These are phyloP conservation scores for Pseudoscleropodium purum DNA, from an alignment of 225 moss, liverwort and hornwort species.

Conservation along the genomic window DNA sequence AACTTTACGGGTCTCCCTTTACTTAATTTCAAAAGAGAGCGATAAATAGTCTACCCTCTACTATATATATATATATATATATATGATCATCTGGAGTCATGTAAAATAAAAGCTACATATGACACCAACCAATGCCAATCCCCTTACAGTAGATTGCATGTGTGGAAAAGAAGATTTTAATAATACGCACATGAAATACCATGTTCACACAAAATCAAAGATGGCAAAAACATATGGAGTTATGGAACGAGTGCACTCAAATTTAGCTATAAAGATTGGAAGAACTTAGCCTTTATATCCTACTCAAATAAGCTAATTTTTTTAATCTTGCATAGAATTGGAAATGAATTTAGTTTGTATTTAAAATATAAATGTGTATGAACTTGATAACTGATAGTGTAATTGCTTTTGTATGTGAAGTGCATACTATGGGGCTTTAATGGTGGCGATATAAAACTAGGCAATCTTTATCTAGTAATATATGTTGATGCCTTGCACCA, in stretches of 20 bases:
- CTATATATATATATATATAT: too few relatives aligned
- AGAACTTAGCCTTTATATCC: too few relatives aligned
- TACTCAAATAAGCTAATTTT: too few relatives aligned
- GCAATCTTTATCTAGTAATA: neutral
- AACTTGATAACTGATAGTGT: neutral
- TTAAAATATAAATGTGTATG: neutral
- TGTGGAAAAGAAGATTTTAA: too few relatives aligned
- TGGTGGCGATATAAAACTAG: accelerated
- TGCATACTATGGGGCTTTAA: neutral
- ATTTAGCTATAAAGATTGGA: too few relatives aligned
- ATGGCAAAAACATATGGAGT: neutral
- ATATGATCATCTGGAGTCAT: too few relatives aligned
- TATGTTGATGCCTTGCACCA: neutral
- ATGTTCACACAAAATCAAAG: neutral
- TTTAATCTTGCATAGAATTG: neutral
- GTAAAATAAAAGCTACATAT: too few relatives aligned
- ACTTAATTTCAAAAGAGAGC: neutral
- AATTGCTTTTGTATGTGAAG: neutral
- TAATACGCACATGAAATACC: too few relatives aligned
- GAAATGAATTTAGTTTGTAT: neutral
- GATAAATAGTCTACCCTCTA: too few relatives aligned
- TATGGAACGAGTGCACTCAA: too few relatives aligned
- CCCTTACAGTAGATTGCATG: too few relatives aligned
- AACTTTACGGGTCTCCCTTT: neutral
- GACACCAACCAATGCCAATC: too few relatives aligned